These are phyloP conservation scores for Colletotrichum cereale DNA, from an alignment of 2,329 filamentous ascomycete genomes.

Conservation along the genomic window DNA sequence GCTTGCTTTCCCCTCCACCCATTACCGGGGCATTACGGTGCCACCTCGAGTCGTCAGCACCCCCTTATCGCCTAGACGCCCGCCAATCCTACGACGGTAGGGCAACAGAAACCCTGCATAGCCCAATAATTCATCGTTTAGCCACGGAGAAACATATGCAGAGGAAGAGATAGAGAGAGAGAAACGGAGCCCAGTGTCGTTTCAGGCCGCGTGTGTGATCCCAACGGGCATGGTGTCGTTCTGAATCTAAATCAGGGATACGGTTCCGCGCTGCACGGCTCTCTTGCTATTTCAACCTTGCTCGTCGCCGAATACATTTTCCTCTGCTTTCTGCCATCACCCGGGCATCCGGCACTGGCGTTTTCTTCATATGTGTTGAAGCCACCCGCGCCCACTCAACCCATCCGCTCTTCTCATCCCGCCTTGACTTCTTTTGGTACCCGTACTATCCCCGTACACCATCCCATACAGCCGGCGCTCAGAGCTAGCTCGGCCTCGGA, in stretches of 20 bases:
- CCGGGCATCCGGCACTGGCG: not conserved
- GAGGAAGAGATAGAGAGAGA: not conserved
- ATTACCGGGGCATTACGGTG: not conserved
- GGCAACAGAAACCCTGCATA: not conserved
- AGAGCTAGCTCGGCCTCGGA: not conserved
- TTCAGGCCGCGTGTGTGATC: constrained; percentile 25
- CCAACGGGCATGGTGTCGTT: constrained; percentile 17
- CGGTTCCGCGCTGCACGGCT: constrained; percentile 8
- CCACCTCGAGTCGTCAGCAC: not conserved
- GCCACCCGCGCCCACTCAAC: not conserved
- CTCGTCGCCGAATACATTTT: not conserved
- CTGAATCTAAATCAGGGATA: constrained; percentile 21
- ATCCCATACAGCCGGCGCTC: not conserved
- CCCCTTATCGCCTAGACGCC: not conserved
- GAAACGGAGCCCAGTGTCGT: not conserved
- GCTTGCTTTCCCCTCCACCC: no score
- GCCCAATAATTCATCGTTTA: not conserved
- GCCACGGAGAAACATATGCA: not conserved
- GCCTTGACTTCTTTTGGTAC: not conserved
- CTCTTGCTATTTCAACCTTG: not conserved
- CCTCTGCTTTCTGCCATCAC: not conserved
- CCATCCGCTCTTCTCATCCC: not conserved
- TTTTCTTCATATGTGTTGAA: constrained; percentile 10
- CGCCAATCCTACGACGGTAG: not conserved
- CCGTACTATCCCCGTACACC: not conserved